Base-by-base conservation (phyloP, 2,329 filamentous ascomycete species). In the Monilinia laxa region DNA sequence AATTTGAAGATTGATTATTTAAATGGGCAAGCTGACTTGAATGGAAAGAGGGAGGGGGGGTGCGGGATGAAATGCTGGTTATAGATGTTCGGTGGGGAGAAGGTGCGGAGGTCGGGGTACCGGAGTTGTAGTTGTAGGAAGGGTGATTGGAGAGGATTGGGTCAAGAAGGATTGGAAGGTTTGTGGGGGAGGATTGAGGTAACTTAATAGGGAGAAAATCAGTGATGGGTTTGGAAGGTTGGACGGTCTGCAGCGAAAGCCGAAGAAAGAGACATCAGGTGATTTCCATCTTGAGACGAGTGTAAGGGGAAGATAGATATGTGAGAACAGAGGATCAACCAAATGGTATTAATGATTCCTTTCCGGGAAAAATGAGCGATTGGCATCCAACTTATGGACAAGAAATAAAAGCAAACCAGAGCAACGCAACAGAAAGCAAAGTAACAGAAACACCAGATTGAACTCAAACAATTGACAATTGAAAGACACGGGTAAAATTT, bases 91-190 rank as follows among this genome's bases (percentile, higher is more conserved):
- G 67, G 14, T 57, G 56, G 59, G 62, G 70, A 11, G 64, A 68
- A 52, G 68, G 63, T 10, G 68, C 65, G 31, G 66, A 71, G 69
- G 63, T 71, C 40, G 72, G 70, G 59, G 70, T 59, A 12, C 63
- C 74, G 51, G 65, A 71, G 64, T 74, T 74, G 64, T 74, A 74
- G 67, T 71, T 71, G 59, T 71, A 70, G 49, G 62, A 58, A 45
- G 65, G 35, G 35, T 62, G 47, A 35, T 51, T 66, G 52, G 38
- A 18, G 11, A 71, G 66, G 60, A 75, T 73, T 23, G 68, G 66
- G 40, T 71, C 70, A 55, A 73, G 68, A 51, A 70, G 73, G 56
- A 71, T 71, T 9, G 69, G 62, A 12, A 68, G 62, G 49, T 69
- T 59, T 55, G 71, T 67, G 70, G 64, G 52, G 55, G 70, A 64